Base-by-base conservation (phyloP, 306 rosid genomes). In the Cicer pinnatifidum region DNA sequence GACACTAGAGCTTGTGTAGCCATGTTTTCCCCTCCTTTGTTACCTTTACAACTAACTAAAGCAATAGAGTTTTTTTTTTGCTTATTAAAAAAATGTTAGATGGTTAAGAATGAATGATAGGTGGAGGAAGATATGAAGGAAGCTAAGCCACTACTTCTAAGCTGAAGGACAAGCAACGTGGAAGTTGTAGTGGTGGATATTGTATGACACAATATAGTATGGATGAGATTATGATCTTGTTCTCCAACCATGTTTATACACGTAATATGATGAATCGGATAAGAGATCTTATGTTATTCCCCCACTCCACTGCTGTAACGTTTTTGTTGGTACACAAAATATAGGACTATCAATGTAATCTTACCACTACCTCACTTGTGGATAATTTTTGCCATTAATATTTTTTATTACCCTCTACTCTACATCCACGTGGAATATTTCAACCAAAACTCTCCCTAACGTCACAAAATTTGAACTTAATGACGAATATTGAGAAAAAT, bases 1-100 rank as follows among this genome's bases (percentile, higher is more conserved):
- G 98, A 94, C 1, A 88, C 88, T 28, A 94, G 76, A 9, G 96
- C 97, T 72, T 91, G 96, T 58, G 95, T 76, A 47, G 98, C 96
- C 98, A 93, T 93, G 19, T 39, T 10, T 35, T 10, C 8, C 5
- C 19, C 11, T 17, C 5, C 15, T 58, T 19, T 61, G 69, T 44
- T 63, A 7, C 20, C 48, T 61, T 60, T 23, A 53, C 6, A 15
- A 65, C 28, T 5, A 43, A 65, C 28, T 5, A 43, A 16, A 8
- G 28, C 16, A 16, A 50, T 52, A 61, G 69, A 73, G 62, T 37
- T 17, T 41, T 57, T 57, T 56, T 57, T 11, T 40, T 60, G 40
- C 11, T 75, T 52, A 28, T 28, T 28, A 28, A 60, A 64, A 39
- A 13, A 63, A 48, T 46, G 33, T 67, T 20, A 56, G 61, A 57